Base-by-base conservation (phyloP, 2,329 filamentous ascomycete genomes). In the Epichloe baconii region DNA sequence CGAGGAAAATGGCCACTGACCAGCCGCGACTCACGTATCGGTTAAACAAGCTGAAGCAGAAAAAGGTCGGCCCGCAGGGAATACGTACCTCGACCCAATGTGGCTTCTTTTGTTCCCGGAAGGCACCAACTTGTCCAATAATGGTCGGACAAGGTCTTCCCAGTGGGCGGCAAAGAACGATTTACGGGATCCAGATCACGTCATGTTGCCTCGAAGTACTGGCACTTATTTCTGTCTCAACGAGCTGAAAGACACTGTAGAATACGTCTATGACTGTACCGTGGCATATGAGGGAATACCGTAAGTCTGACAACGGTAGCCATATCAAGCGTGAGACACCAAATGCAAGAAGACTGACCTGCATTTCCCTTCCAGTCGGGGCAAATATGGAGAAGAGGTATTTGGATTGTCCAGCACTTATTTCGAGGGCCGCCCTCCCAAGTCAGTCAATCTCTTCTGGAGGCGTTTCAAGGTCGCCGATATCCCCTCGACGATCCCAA, bases 401-500 rank as follows among this genome's bases (percentile, higher is more conserved):
- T 97, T 94, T 67, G 90, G 87, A 0, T 74, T 98, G 4, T 79
- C 80, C 3, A 89, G 89, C 47, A 94, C 88, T 4, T 95, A 93
- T 64, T 83, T 96, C 55, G 81, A 93, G 65, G 90, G 93, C 12
- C 81, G 87, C 1, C 85, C 90, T 0, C 93, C 91, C 2, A 95
- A 90, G 65, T 95, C 89, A 1, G 90, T 97, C 61, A 97, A 96
- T 68, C 90, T 97, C 73, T 86, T 95, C 68, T 98, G 91, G 88
- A 82, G 93, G 49, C 82, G 89, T 10, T 96, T 95, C 68, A 78
- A 79, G 36, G 65, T 96, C 14, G 77, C 78, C 21, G 82, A 88
- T 19, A 95, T 98, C 43, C 91, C 0, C 76, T 95, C 10, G 77
- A 88, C 35, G 79, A 84, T 58, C 75, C 78, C 15, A 77, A 85